Evolutionary conservation across 768 basidiomycete species (phyloP).

Genomic region (Boletus eberwhitei): DNA sequence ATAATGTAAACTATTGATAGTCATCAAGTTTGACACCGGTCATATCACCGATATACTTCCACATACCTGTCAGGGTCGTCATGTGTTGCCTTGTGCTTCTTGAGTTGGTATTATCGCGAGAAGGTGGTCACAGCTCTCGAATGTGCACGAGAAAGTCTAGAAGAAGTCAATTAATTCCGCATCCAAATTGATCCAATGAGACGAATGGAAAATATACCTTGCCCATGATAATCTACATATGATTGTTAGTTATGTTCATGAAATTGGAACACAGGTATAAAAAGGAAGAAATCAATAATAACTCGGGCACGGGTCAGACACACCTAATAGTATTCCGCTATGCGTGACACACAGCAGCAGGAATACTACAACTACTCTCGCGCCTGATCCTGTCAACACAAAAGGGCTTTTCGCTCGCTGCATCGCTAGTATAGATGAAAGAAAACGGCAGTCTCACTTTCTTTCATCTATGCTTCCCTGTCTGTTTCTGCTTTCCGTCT

Average conservation of each 20-base stretch:
- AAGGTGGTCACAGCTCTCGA: conserved; percentile 11
- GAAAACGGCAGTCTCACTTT: no score
- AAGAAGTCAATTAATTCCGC: background rate
- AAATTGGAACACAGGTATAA: background rate
- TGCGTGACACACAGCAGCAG: no score
- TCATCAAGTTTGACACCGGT: background rate
- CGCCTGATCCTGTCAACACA: no score
- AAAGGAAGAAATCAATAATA: no score
- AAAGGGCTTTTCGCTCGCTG: no score
- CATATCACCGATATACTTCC: background rate
- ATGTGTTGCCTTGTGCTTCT: conserved; percentile 11
- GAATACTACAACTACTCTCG: background rate
- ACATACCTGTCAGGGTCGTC: conserved; percentile 6
- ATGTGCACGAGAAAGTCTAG: conserved; percentile 9
- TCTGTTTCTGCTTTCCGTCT: no score
- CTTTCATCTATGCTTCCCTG: no score
- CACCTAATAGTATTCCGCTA: no score
- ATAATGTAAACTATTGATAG: conserved; percentile 1
- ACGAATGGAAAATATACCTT: background rate
- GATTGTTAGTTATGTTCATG: background rate
- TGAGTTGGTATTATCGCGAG: conserved; percentile 1
- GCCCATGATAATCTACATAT: background rate
- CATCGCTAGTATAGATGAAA: no score
- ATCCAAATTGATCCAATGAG: no score
- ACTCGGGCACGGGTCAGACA: no score